Evolutionary conservation across 2,329 filamentous ascomycete species (phyloP).

Genomic region (Elsinoe perseae): DNA sequence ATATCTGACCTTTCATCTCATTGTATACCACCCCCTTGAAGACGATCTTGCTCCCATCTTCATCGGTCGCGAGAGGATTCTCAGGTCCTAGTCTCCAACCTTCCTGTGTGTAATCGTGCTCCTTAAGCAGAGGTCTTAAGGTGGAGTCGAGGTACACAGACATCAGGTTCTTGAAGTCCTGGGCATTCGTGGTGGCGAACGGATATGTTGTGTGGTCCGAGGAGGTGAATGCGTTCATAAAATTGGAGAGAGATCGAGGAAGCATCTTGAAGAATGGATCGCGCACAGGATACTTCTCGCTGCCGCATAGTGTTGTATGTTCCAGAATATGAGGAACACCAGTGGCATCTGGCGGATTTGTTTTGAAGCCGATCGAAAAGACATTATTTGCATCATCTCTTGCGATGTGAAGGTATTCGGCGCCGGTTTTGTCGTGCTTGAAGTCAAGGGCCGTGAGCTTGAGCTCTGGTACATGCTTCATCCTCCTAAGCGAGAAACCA

Average conservation of each 20-base stretch:
- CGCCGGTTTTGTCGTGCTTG: constrained; percentile 88
- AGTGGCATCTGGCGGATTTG: constrained; percentile 92
- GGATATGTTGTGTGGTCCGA: constrained; percentile 96
- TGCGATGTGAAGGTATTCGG: constrained; percentile 91
- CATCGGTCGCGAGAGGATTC: constrained; percentile 54
- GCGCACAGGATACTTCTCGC: constrained; percentile 90
- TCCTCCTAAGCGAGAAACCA: constrained; percentile 82
- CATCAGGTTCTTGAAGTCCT: constrained; percentile 93
- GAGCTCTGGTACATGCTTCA: constrained; percentile 88
- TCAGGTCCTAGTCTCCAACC: constrained; percentile 94
- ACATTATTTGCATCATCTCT: constrained; percentile 98
- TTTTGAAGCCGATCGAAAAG: constrained; percentile 98
- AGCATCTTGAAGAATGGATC: constrained; percentile 99
- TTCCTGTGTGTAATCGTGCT: constrained; percentile 90
- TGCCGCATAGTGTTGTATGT: constrained; percentile 93
- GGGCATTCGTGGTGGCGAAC: constrained; percentile 90
- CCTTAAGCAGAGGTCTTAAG: constrained; percentile 77
- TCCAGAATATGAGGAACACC: constrained; percentile 95
- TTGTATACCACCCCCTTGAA: constrained; percentile 99
- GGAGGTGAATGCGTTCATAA: constrained; percentile 98
- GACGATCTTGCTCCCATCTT: constrained; percentile 58
- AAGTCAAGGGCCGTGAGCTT: constrained; percentile 86
- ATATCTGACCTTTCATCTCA: constrained; percentile 99
- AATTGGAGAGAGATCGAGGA: constrained; percentile 94
- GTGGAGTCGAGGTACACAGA: constrained; percentile 96